Evolutionary conservation across 164 flowering plant genomes (phyloP).

Genomic region (Echeveria elegans): DNA sequence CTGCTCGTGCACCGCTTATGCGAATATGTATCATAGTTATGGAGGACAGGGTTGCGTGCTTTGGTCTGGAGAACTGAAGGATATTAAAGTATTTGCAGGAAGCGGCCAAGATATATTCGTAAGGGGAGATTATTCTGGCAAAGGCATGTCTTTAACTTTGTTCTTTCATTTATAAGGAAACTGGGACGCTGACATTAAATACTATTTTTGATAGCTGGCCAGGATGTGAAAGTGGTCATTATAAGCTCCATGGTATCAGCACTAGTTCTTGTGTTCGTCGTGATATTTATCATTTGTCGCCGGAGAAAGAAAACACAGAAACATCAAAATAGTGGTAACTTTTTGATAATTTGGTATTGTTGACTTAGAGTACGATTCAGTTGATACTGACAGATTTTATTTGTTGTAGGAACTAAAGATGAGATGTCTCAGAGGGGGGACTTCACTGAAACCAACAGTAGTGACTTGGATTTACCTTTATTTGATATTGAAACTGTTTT

Average conservation of each 20-base stretch:
- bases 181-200: background rate
- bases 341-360: background rate
- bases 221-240: background rate
- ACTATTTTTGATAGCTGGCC: background rate
- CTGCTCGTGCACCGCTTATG: slow-evolving; percentile 34
- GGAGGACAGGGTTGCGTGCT: slow-evolving; percentile 24
- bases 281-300: background rate
- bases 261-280: background rate
- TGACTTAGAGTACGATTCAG: background rate
- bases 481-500: slow-evolving; percentile 14
- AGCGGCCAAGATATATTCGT: slow-evolving; percentile 24
- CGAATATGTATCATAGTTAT: slow-evolving; percentile 10
- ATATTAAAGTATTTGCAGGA: slow-evolving; percentile 7
- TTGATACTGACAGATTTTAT: background rate
- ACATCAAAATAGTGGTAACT: background rate
- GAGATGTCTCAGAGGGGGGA: background rate
- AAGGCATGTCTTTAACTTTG: background rate
- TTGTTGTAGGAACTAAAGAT: background rate
- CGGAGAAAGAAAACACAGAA: background rate
- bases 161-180: no score
- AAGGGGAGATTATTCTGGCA: slow-evolving; percentile 15
- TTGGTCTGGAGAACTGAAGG: slow-evolving; percentile 23
- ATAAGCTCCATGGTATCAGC: background rate
- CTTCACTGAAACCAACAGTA: background rate
- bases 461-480: slow-evolving; percentile 12